phyloP scores from a whole-genome alignment of 2,329 filamentous ascomycete species.

The Calonectria leucothoes region DNA sequence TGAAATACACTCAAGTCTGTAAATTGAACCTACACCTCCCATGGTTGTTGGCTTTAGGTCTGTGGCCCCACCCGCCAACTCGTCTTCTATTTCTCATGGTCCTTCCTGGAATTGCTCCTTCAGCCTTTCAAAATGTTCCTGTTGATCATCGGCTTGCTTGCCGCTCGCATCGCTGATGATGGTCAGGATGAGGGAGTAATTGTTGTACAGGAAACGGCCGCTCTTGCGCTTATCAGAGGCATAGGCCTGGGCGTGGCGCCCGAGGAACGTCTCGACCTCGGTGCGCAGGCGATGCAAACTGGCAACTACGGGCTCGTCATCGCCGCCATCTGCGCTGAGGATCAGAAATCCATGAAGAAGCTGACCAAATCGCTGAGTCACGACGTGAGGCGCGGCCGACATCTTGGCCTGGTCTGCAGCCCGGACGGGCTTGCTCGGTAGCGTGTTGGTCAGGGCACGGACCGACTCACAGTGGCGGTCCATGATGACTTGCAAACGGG shows the following conservation, averaged over 20 bases:
- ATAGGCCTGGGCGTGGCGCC: slow-evolving; percentile 80
- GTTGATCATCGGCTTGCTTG: slow-evolving; percentile 80
- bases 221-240: slow-evolving; percentile 81
- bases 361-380: slow-evolving; percentile 96
- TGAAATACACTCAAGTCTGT: slow-evolving; percentile 20
- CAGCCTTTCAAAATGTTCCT: slow-evolving; percentile 77
- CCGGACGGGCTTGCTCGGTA: slow-evolving; percentile 57
- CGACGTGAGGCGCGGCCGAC: slow-evolving; percentile 86
- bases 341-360: slow-evolving; percentile 86
- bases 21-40: not conserved
- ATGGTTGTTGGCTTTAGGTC: not conserved
- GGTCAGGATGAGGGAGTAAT: slow-evolving; percentile 93
- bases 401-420: slow-evolving; percentile 68
- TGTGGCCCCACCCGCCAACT: not conserved
- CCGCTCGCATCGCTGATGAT: slow-evolving; percentile 85
- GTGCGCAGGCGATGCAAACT: slow-evolving; percentile 81
- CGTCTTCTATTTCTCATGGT: slow-evolving; percentile 21
- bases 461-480: slow-evolving; percentile 92
- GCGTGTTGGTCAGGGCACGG: slow-evolving; percentile 68
- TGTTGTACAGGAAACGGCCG: slow-evolving; percentile 92
- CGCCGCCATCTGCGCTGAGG: slow-evolving; percentile 89
- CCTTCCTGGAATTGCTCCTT: slow-evolving; percentile 67
- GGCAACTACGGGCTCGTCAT: slow-evolving; percentile 90
- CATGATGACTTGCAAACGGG: slow-evolving; percentile 93
- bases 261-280: slow-evolving; percentile 87